Evolutionary conservation across 805 yeast genomes (phyloP).

Genomic region (Lipomyces yamanashiensis): DNA sequence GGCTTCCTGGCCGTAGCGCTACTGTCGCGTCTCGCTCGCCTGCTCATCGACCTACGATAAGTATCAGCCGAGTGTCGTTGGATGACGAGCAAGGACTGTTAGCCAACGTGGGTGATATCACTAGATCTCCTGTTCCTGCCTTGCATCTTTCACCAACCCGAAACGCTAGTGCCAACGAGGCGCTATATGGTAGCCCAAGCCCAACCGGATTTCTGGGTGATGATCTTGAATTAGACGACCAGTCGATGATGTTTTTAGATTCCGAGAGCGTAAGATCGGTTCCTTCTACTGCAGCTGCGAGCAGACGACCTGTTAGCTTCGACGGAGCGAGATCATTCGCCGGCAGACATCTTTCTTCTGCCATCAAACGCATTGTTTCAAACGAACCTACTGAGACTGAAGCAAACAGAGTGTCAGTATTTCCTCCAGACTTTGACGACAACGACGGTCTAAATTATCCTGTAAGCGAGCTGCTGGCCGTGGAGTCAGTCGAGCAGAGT

Average conservation of each 20-base stretch:
- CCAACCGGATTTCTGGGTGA: not conserved
- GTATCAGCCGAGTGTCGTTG: not conserved
- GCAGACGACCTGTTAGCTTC: not conserved
- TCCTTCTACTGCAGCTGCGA: not conserved
- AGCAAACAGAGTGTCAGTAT: not conserved
- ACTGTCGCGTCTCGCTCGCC: not conserved
- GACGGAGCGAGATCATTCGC: slow-evolving; percentile 2
- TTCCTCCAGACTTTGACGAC: not conserved
- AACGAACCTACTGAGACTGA: not conserved
- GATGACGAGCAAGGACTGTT: slow-evolving; percentile 8
- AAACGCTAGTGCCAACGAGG: not conserved
- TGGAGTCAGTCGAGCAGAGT: not conserved
- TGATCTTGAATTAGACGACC: not conserved
- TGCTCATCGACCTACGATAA: not conserved
- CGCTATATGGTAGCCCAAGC: not conserved
- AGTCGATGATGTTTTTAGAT: not conserved
- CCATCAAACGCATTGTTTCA: slow-evolving; percentile 14
- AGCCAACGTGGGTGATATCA: not conserved
- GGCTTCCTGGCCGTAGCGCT: slow-evolving; percentile 1
- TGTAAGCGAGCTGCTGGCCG: not conserved
- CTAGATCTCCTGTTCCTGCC: not conserved
- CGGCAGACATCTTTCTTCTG: slow-evolving; percentile 8
- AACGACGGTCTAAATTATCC: slow-evolving; percentile 5
- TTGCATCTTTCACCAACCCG: slow-evolving; percentile 4
- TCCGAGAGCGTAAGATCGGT: not conserved